Base-by-base conservation (phyloP, 345 rosid genomes). In the Brassica carinata region DNA sequence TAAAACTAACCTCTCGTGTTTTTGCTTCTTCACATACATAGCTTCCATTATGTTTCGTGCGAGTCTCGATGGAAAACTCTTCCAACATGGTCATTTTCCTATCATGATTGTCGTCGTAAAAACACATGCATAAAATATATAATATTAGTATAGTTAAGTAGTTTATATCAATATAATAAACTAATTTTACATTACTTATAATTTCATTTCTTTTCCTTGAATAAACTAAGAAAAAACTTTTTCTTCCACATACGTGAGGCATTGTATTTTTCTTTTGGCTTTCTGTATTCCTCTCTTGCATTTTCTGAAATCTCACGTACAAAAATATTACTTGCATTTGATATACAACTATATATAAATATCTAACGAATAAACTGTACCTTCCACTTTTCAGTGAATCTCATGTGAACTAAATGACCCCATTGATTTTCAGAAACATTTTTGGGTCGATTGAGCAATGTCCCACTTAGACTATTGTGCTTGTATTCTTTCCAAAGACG, bases 241-340 rank as follows among this genome's bases (percentile, higher is more conserved):
- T 31, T 71, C 74, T 71, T 55, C 75, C 75, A 0, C 65, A 71
- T 17, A 55, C 7, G 36, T 71, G 65, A 30, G 74, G 30, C 15
- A 71, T 31, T 2, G 0, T 18, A 31, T 71, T 31, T 0, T 31
- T 15, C 34, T 18, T 19, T 61, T 27, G 8, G 26, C 7, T 55
- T 0, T 5, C 9, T 7, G 26, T 57, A 57, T 71, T 71, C 0
- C n/a, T n/a, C 1, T 30, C 64, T 71, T 18, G 45, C 64, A 55
- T 15, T 71, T 30, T 71, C 48, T 31, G 8, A 62, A 62, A 62
- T 0, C 27, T 40, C 27, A 38, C 5, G 61, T 13, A 18, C 8
- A 59, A 61, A 5, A 27, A 18, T 40, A 7, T 19, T 13, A 59
- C 0, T 38, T 40, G 7, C 57, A 61, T 73, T 23, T 40, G 2